A percentile compares a stretch with the other conserved stretches of the same genome.
Conservation (phyloP, 1,139 yeast genomes). For the Chernovozyma aurita region DNA sequence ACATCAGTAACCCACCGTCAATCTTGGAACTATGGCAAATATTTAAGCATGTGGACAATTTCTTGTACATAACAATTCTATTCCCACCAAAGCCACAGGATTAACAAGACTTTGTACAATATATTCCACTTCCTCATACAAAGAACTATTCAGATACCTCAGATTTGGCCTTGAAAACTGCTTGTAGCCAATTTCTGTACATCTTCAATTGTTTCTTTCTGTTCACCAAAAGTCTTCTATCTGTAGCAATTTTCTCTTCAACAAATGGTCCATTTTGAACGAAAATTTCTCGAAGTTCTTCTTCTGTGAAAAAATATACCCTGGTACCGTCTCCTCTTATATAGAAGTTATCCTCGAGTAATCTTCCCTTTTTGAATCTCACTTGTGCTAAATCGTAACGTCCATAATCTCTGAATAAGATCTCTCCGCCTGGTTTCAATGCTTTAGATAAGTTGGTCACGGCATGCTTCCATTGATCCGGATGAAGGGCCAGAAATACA, state of each 20-base stretch:
- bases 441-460: conserved; percentile 62
- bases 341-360: conserved; percentile 87
- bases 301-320: conserved; percentile 94
- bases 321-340: conserved; percentile 98
- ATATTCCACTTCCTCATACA: background rate
- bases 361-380: conserved; percentile 82
- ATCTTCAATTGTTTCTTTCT: conserved; percentile 88
- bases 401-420: conserved; percentile 91
- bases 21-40: conserved; percentile 41
- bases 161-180: conserved; percentile 55
- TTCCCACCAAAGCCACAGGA: too few relatives aligned
- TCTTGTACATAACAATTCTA: conserved; percentile 48
- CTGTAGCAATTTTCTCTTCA: conserved; percentile 79
- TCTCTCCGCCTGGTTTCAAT: conserved; percentile 88
- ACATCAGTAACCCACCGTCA: background rate
- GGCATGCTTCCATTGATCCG: conserved; percentile 87
- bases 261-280: conserved; percentile 42
- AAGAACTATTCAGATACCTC: background rate
- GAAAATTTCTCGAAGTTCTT: conserved; percentile 76
- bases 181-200: conserved; percentile 98
- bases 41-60: conserved; percentile 69
- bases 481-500: conserved; percentile 88
- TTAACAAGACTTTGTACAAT: background rate
- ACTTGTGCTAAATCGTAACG: conserved; percentile 95
- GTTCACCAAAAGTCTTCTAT: conserved; percentile 84